Evolutionary conservation across 148 eudicot genomes (phyloP), one percentile per base, ranked within the genome.

Genomic region (Dysphania ambrosioides): DNA sequence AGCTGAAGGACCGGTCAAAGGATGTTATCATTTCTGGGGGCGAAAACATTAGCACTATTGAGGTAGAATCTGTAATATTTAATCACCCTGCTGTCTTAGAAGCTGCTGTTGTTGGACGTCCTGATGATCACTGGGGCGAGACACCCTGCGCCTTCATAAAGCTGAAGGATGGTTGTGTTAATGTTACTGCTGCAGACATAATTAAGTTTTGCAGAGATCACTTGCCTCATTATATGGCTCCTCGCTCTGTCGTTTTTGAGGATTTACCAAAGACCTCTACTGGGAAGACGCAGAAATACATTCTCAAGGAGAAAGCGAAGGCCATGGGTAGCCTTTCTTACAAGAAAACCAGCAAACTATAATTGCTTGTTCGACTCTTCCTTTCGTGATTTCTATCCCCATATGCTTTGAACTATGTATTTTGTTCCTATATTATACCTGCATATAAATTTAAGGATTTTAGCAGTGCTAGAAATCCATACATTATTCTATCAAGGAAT

Each of bases 81-180:
- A 72, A 18, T 71, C 81, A 87, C 72, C 87, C 88, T 1, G 83
- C 74, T n/a, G 83, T 87, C 32, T 16, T 77, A 32, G 89, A 86
- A 66, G 87, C 84, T 0, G 85, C 87, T 13, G 87, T 86, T 47
- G 89, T 87, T 26, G 90, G 84, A 0, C 77, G 83, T 41, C 90
- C 87, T 11, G 86, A 87, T 72, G 81, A 78, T 26, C 78, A 60
- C 58, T 87, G 90, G 90, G 90, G 90, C 0, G 90, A 87, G 76
- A 73, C 86, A 9, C 87, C 88, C 7, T 87, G 90, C 77, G 90
- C 87, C 8, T 87, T 87, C 60, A 79, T 87, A 59, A 80, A 75
- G 31, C 62, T 87, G 56, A 87, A 77, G 68, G 78, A 77, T 31
- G 82, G 76, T 23, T 44, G 44, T 19, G 10, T 24, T 21, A 64